Evolutionary conservation across 306 rosid genomes (phyloP), one percentile per base, ranked within the genome.

Genomic region (Sicyos baderoa): DNA sequence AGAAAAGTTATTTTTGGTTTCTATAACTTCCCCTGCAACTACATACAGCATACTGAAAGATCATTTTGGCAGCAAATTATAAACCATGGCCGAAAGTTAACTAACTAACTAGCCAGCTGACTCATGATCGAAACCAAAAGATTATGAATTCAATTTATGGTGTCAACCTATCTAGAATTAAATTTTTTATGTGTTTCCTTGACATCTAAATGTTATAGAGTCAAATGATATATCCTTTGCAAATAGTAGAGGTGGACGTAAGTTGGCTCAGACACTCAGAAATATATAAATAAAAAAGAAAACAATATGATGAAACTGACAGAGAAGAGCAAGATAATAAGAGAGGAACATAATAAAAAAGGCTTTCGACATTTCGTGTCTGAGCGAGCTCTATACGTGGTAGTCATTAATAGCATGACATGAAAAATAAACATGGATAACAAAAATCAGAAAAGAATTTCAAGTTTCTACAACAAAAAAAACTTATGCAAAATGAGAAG

Each of bases 351-450:
- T 18, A 44, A 64, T 35, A 51, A 51, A 70, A 70, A 17, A 51
- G 49, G 74, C 56, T 66, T 14, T 48, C 7, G 27, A 48, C 54
- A 66, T 47, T 66, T 66, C 71, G 48, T 66, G 56, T 66, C 25
- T 48, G 42, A 66, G 55, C 71, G 32, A 70, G 12, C 50, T 70
- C 74, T 35, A 53, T 70, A 51, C 9, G 62, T 48, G 35, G 51
- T 17, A 53, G 59, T 69, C 74, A 70, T 51, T 70, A 70, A 11
- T 27, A 70, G 17, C 25, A 51, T 70, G 74, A 53, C 74, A 53
- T 29, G 74, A 70, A 70, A 69, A 52, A 52, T 70, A 53, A 70
- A 70, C 74, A n/a, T 70, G 27, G 40, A 70, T 35, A 17, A 53
- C 74, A 29, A 35, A 35, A 70, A 70, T 14, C 35, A 70, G 47